Evolutionary conservation across 352 stramenopile species (phyloP), one percentile per base, ranked within the genome.

Genomic region (Phytophthora europaea): DNA sequence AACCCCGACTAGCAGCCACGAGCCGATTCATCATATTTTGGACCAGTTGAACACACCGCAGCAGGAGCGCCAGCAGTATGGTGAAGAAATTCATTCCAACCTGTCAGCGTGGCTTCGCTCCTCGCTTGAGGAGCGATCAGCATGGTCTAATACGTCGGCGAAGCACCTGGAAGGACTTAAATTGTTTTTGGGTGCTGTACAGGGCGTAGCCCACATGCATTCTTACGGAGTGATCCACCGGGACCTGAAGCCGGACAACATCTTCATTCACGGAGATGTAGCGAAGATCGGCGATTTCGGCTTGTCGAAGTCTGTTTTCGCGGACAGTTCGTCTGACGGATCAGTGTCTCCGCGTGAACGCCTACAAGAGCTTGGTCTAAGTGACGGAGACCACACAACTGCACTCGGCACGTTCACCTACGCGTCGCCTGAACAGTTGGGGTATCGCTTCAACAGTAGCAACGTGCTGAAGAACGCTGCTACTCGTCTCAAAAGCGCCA

Each of bases 351-450:
- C 71, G 34, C 71, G 67, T 50, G 70, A 80, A n/a, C 55, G 57
- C 53, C 47, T 76, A 20, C 60, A 59, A 20, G 56, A 79, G n/a
- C 31, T 70, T n/a, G 68, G 63, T 16, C 55, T 80, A 6, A 77
- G 67, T 56, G 74, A 80, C 6, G 81, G 81, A 12, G 80, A 91
- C 55, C 89, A 96, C 65, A 96, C 89, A 22, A 96, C 89, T 8
- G 87, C 85, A 3, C 76, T 96, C 13, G 89, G 89, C 23, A 96
- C 89, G 18, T 94, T 94, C 56, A 92, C 88, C 31, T 96, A 96
- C 62, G 89, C 89, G 31, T 96, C 89, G n/a, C 89, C 89, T n/a
- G 89, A 96, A 65, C 89, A 96, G 68, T 79, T 96, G 7, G 88
- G 88, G 4, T 84, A 90, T 52, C 78, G 81, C 59, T 90, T 88